phyloP scores from a whole-genome alignment of 768 basidiomycete genomes.

The Leucogyrophana mollusca region DNA sequence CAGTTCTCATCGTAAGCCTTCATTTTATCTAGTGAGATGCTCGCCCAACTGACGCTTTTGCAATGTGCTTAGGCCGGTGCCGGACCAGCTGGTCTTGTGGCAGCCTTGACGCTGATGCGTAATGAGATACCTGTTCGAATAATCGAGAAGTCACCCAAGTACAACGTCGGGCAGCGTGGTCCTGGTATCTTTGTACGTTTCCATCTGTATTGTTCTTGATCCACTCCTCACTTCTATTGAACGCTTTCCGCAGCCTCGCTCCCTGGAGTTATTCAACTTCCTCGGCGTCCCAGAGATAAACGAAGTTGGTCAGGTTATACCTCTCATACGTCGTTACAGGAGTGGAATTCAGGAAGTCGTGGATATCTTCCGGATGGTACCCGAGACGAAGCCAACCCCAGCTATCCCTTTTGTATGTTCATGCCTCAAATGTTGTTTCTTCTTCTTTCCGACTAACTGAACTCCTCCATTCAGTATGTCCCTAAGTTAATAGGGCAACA shows the following conservation, averaged over 20 bases:
- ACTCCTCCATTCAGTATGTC: slow-evolving; percentile 9
- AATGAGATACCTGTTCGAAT: slow-evolving; percentile 12
- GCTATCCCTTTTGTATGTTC: neutral
- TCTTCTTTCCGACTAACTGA: neutral
- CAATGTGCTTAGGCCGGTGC: slow-evolving; percentile 8
- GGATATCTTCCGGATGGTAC: neutral
- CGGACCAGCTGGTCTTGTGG: slow-evolving; percentile 7
- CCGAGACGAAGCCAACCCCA: neutral
- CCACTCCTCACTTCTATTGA: neutral
- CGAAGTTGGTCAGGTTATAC: neutral
- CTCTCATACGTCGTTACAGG: neutral
- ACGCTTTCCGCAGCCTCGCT: neutral
- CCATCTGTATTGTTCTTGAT: neutral
- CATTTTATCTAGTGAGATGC: no score
- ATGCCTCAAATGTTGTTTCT: neutral
- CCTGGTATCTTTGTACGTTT: slow-evolving; percentile 34
- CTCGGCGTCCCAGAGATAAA: neutral
- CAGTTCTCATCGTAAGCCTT: no score
- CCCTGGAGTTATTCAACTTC: neutral
- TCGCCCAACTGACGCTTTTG: no score
- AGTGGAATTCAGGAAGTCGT: neutral
- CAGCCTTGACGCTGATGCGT: slow-evolving; percentile 9
- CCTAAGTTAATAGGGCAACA: slow-evolving; percentile 22
- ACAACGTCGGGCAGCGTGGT: slow-evolving; percentile 38
- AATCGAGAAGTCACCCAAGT: slow-evolving; percentile 15